These are phyloP conservation scores for Volvariella volvacea DNA, from an alignment of 1,284 basidiomycete species.

Conservation along the genomic window DNA sequence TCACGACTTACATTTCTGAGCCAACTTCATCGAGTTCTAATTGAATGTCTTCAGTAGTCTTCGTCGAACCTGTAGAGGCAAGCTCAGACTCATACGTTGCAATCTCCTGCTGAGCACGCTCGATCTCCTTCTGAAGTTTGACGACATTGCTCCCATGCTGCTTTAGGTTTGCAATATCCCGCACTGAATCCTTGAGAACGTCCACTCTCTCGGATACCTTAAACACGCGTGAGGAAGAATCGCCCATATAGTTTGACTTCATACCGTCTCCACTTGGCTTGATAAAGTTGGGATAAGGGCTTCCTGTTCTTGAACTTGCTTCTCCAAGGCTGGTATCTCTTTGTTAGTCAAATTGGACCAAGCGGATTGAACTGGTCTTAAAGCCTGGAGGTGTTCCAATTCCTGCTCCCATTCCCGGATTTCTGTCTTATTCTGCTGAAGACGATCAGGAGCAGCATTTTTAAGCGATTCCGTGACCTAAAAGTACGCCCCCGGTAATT, in stretches of 20 bases:
- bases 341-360: constrained; percentile 46
- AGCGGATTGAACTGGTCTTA: constrained; percentile 49
- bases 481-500: not conserved
- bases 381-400: constrained; percentile 48
- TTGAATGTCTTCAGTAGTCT: constrained; percentile 83
- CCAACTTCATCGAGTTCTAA: constrained; percentile 60
- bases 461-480: constrained; percentile 43
- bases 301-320: constrained; percentile 55
- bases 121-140: constrained; percentile 59
- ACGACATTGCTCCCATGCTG: constrained; percentile 58
- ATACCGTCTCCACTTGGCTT: constrained; percentile 56
- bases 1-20: constrained; percentile 56
- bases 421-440: constrained; percentile 37
- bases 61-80: constrained; percentile 64
- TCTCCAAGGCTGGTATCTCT: constrained; percentile 66
- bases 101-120: constrained; percentile 61
- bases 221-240: constrained; percentile 4
- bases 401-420: constrained; percentile 58
- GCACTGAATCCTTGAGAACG: constrained; percentile 42
- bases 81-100: constrained; percentile 66
- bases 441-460: constrained; percentile 34
- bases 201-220: constrained; percentile 47
- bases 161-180: constrained; percentile 62
- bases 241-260: constrained; percentile 7
- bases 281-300: constrained; percentile 34